Conservation (phyloP, 2,329 filamentous ascomycete species). For the Juglanconis oblonga region DNA sequence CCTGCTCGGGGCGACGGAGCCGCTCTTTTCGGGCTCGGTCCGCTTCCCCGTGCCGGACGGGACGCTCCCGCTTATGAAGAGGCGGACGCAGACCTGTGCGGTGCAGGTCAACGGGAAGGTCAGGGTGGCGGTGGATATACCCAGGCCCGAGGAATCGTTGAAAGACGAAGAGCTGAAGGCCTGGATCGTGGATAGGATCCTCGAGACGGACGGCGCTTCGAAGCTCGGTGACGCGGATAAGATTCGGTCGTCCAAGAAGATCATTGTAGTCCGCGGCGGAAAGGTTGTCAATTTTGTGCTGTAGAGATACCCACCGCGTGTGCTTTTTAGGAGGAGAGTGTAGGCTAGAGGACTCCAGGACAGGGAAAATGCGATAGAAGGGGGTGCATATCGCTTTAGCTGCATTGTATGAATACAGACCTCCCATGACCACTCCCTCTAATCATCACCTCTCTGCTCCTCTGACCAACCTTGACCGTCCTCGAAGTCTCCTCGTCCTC, state of each 20-base stretch:
- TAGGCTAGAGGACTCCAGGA: neutral
- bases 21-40: slow-evolving; percentile 42
- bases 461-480: slow-evolving; percentile 22
- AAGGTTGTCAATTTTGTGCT: slow-evolving; percentile 74
- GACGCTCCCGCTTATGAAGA: slow-evolving; percentile 46
- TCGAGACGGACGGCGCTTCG: slow-evolving; percentile 57
- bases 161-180: slow-evolving; percentile 45
- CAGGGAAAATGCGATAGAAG: neutral
- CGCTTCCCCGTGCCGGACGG: slow-evolving; percentile 59
- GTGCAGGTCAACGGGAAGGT: slow-evolving; percentile 81
- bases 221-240: slow-evolving; percentile 49
- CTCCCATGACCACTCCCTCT: slow-evolving; percentile 48
- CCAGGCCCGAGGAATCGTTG: slow-evolving; percentile 40
- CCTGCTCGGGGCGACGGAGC: slow-evolving; percentile 41
- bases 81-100: slow-evolving; percentile 54
- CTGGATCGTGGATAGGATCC: slow-evolving; percentile 61
- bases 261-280: slow-evolving; percentile 65
- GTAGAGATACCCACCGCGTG: slow-evolving; percentile 24
- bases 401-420: slow-evolving; percentile 35
- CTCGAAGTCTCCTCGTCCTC: slow-evolving; percentile 27
- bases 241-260: slow-evolving; percentile 54
- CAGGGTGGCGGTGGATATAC: slow-evolving; percentile 64
- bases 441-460: slow-evolving; percentile 30
- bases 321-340: neutral
- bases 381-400: neutral